phyloP scores from a whole-genome alignment of 495 filamentous ascomycete genomes.

The Bathelium albidoporum region DNA sequence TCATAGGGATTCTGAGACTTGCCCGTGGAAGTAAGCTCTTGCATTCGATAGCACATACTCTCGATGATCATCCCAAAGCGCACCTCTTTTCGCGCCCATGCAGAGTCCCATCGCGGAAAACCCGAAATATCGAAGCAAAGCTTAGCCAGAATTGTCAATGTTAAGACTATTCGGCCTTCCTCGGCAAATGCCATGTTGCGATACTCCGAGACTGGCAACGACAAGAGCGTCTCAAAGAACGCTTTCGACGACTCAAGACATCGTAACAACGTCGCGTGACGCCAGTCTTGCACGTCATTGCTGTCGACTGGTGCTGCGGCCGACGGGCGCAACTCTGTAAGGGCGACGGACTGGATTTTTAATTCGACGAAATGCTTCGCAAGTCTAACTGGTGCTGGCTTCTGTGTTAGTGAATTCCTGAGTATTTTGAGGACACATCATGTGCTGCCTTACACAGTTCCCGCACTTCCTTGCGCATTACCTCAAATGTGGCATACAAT shows the following conservation, averaged over 20 bases:
- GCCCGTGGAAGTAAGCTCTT: background rate
- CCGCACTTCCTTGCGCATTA: background rate
- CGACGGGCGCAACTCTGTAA: background rate
- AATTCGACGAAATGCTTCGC: background rate
- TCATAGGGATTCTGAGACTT: background rate
- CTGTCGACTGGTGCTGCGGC: background rate
- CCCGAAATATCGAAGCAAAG: background rate
- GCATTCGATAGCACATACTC: background rate
- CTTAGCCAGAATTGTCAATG: background rate
- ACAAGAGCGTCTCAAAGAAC: background rate
- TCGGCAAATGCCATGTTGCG: background rate
- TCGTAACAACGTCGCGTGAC: background rate
- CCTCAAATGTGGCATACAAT: background rate
- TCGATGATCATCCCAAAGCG: background rate
- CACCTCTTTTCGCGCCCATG: background rate
- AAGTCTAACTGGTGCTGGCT: background rate
- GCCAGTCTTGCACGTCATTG: background rate
- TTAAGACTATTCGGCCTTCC: background rate
- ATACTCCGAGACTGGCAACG: background rate
- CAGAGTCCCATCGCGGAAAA: background rate
- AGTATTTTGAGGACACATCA: background rate
- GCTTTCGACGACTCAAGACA: background rate
- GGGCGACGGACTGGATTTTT: background rate
- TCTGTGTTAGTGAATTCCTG: background rate
- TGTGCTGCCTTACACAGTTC: background rate